Evolutionary conservation across 2,329 filamentous ascomycete genomes (phyloP).

Genomic region (Cladophialophora immunda): DNA sequence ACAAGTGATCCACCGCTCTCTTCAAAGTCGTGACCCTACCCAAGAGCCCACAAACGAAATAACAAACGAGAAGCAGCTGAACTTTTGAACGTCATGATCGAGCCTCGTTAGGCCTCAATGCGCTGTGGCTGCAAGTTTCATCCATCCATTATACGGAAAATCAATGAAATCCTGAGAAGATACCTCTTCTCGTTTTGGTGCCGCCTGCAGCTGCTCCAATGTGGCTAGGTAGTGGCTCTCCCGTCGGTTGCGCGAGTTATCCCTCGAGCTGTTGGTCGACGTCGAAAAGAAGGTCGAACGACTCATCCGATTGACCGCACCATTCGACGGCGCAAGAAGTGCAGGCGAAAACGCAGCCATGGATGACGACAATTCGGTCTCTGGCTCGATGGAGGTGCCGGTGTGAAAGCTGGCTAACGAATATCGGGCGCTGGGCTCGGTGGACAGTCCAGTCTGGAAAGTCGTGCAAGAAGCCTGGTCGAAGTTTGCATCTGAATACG

Average conservation of each 20-base stretch:
- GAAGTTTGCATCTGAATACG: slow-evolving; percentile 28
- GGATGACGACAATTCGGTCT: slow-evolving; percentile 26
- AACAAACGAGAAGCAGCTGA: slow-evolving; percentile 2
- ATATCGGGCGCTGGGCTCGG: slow-evolving; percentile 32
- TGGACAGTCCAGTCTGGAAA: slow-evolving; percentile 37
- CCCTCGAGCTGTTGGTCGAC: slow-evolving; percentile 29
- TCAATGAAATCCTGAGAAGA: slow-evolving; percentile 41
- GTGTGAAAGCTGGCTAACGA: slow-evolving; percentile 38
- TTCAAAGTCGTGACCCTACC: slow-evolving; percentile 2
- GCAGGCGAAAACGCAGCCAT: slow-evolving; percentile 21
- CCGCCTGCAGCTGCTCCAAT: slow-evolving; percentile 35
- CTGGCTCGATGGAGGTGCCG: slow-evolving; percentile 29
- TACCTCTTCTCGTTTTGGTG: slow-evolving; percentile 37
- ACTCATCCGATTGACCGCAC: slow-evolving; percentile 25
- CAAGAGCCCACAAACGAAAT: slow-evolving; percentile 5
- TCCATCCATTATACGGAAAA: slow-evolving; percentile 40
- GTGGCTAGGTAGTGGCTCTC: slow-evolving; percentile 33
- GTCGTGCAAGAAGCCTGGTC: slow-evolving; percentile 36
- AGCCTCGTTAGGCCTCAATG: slow-evolving; percentile 25
- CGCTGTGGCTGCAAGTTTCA: slow-evolving; percentile 28
- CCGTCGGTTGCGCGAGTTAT: slow-evolving; percentile 25
- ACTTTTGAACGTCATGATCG: background rate
- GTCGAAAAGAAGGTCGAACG: slow-evolving; percentile 36
- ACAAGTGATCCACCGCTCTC: slow-evolving; percentile 9
- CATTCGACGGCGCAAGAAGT: slow-evolving; percentile 9